A percentile compares a stretch with the other conserved stretches of the same genome.
Evolutionary conservation across 768 basidiomycete genomes (phyloP).

Genomic region (Gloeopeniophorella convolvens): DNA sequence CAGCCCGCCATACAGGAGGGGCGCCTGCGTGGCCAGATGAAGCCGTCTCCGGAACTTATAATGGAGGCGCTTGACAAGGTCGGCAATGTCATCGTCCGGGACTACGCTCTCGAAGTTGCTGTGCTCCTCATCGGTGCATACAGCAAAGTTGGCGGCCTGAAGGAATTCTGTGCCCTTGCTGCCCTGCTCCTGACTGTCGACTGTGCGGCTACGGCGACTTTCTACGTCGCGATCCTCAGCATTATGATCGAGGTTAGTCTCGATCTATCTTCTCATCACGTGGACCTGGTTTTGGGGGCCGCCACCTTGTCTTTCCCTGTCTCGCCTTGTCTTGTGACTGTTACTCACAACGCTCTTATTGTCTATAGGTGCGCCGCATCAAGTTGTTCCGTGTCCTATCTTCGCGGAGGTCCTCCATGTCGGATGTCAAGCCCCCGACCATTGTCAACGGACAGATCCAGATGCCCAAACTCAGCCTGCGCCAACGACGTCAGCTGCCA

Average conservation of each 20-base stretch:
- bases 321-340: conserved; percentile 11
- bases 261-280: not conserved
- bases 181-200: conserved; percentile 84
- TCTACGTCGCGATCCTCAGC: conserved; percentile 82
- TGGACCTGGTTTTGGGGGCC: conserved; percentile 6
- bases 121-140: conserved; percentile 85
- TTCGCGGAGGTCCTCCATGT: conserved; percentile 28
- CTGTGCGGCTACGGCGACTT: conserved; percentile 83
- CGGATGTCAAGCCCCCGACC: conserved; percentile 20
- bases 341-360: conserved; percentile 11
- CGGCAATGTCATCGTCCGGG: conserved; percentile 81
- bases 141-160: conserved; percentile 79
- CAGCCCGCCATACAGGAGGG: conserved; percentile 27
- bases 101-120: conserved; percentile 88
- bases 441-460: conserved; percentile 21
- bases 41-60: conserved; percentile 78
- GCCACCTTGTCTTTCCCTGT: conserved; percentile 9
- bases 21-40: conserved; percentile 39
- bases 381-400: conserved; percentile 51
- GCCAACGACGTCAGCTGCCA: conserved; percentile 27
- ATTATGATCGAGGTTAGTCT: conserved; percentile 87
- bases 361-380: conserved; percentile 61
- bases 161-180: conserved; percentile 92
- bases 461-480: conserved; percentile 21
- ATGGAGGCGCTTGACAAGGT: conserved; percentile 74